Conservation (phyloP, 345 rosid species). For the Citrus maxima region DNA sequence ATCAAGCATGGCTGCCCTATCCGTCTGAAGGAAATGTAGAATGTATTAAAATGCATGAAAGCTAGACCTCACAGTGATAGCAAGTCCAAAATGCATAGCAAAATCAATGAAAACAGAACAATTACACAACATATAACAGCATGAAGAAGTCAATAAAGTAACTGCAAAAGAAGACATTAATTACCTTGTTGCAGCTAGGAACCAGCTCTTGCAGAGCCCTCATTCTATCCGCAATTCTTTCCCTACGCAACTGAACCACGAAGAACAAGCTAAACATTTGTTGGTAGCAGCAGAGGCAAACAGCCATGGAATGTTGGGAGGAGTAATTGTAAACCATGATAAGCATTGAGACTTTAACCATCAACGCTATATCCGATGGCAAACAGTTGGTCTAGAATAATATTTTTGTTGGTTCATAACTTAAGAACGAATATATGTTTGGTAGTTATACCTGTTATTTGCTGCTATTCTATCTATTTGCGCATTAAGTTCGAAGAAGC, state of each 20-base stretch:
- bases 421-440: neutral
- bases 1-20: constrained; percentile 78
- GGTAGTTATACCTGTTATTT: neutral
- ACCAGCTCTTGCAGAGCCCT: constrained; percentile 76
- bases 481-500: too few relatives aligned
- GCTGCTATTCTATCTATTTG: too few relatives aligned
- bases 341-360: neutral
- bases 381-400: too few relatives aligned
- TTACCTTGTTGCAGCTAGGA: constrained; percentile 69
- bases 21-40: constrained; percentile 46
- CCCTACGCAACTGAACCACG: constrained; percentile 59
- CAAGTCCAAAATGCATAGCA: neutral
- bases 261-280: neutral
- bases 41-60: neutral
- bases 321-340: neutral
- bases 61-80: neutral
- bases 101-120: neutral
- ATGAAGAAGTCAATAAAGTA: neutral
- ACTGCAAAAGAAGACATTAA: constrained; percentile 7
- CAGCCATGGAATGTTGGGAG: neutral
- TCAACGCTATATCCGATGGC: too few relatives aligned
- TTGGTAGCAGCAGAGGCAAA: neutral
- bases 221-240: constrained; percentile 70
- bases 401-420: too few relatives aligned
- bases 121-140: neutral